Base-by-base conservation (phyloP, 192 early-diverging fungal genomes). In the Backusella parvicylindrica region DNA sequence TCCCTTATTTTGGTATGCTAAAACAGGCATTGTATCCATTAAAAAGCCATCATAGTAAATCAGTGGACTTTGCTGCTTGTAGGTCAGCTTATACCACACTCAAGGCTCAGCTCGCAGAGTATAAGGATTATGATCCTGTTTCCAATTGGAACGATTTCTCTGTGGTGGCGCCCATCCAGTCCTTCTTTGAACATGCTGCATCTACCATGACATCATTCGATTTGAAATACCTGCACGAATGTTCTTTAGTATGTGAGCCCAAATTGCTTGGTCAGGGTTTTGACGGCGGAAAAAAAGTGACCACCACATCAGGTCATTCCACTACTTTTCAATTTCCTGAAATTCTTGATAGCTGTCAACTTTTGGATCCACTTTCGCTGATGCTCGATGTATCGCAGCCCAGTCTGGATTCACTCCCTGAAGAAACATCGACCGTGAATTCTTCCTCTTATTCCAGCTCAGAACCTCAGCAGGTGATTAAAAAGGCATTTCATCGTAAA, bases 1-100 rank as follows among this genome's bases (percentile, higher is more conserved):
- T 92, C 36, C 88, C 91, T n/a, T 92, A 86, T 77, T 86, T 91
- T 66, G 88, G 91, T 28, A 77, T 87, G 41, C 84, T 92, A 36
- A 86, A 85, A 26, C 82, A 88, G 56, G 70, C 79, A n/a, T 70
- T 90, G 6, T 81, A 88, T 63, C 65, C 75, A 37, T 41, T 86
- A 21, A 60, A 60, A 26, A 86, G 76, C 60, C 75, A 75, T 38
- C 72, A 69, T 63, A 64, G 33, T 18, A 68, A 18, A 9, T 75
- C 71, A 6, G 41, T 86, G 23, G 77, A 84, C 64, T 80, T 86
- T 72, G 72, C 50, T 47, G 76, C 78, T 26, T 81, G 78, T 43
- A 75, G 83, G 81, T 71, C 37, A 6, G 76, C 84, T 16, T 80
- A 84, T 73, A 72, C 80, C 60, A 71, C 70, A 15, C 66, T 84